Evolutionary conservation across 2,329 filamentous ascomycete species (phyloP).

Genomic region (Aspergillus japonicus): DNA sequence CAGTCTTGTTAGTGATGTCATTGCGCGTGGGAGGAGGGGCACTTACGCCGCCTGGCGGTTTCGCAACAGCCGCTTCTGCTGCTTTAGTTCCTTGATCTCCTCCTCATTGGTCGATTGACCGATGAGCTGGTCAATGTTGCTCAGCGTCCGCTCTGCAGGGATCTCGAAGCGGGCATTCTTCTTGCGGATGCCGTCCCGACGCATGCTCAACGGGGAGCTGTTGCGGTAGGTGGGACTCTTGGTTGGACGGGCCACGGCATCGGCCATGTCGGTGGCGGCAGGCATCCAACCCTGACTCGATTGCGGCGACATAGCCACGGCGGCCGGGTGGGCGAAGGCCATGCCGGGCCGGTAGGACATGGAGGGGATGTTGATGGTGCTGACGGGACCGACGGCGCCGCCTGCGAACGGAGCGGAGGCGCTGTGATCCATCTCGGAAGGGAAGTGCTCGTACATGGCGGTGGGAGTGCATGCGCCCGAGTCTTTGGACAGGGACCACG

Average conservation of each 20-base stretch:
- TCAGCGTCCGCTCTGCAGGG: conserved; percentile 85
- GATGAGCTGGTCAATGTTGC: conserved; percentile 93
- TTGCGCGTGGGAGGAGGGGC: conserved; percentile 19
- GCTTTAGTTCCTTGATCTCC: conserved; percentile 96
- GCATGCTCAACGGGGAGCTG: conserved; percentile 70
- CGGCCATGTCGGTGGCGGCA: conserved; percentile 48
- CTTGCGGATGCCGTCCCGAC: conserved; percentile 90
- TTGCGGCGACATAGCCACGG: conserved; percentile 61
- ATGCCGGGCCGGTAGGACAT: conserved; percentile 50
- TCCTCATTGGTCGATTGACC: conserved; percentile 76
- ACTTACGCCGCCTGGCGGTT: conserved; percentile 96
- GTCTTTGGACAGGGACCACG: conserved; percentile 64
- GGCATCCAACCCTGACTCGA: conserved; percentile 59
- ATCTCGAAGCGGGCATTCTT: conserved; percentile 99
- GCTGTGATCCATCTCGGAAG: conserved; percentile 51
- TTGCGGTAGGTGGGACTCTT: conserved; percentile 66
- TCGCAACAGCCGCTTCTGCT: conserved; percentile 89
- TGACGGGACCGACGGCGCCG: conserved; percentile 43
- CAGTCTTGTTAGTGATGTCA: conserved; percentile 15
- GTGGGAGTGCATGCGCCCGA: conserved; percentile 74
- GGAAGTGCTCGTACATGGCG: conserved; percentile 65
- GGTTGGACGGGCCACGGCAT: conserved; percentile 53
- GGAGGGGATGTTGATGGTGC: conserved; percentile 37
- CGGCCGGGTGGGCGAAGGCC: conserved; percentile 49
- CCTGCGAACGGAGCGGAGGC: conserved; percentile 44